Evolutionary conservation across 352 stramenopile genomes (phyloP).

Genomic region (Plasmopara halstedii): DNA sequence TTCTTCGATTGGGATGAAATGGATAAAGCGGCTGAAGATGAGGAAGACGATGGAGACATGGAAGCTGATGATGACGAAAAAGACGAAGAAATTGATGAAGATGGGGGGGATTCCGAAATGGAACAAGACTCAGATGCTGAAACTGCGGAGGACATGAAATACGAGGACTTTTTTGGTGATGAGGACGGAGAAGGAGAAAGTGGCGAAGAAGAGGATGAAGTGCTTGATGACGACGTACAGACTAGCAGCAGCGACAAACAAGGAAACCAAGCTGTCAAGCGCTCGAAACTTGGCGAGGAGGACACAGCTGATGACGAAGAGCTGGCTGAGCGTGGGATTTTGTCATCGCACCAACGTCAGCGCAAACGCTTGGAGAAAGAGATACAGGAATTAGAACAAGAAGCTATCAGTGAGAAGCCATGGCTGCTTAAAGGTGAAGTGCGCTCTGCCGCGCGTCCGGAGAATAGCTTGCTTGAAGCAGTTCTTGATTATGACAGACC

Average conservation of each 20-base stretch:
- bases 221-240: constrained; percentile 42
- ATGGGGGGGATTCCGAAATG: constrained; percentile 45
- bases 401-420: constrained; percentile 89
- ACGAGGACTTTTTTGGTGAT: constrained; percentile 58
- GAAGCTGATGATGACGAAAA: constrained; percentile 29
- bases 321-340: constrained; percentile 66
- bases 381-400: constrained; percentile 82
- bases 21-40: constrained; percentile 76
- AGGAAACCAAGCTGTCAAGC: constrained; percentile 51
- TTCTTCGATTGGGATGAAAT: constrained; percentile 88
- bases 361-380: constrained; percentile 63
- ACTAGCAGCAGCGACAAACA: constrained; percentile 39
- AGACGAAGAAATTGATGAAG: constrained; percentile 31
- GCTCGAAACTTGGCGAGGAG: constrained; percentile 44
- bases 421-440: constrained; percentile 92
- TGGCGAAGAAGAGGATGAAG: constrained; percentile 37
- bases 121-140: constrained; percentile 48
- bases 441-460: constrained; percentile 71
- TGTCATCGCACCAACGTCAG: constrained; percentile 72
- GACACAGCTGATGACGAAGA: constrained; percentile 57
- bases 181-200: constrained; percentile 27
- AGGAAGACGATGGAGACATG: constrained; percentile 28
- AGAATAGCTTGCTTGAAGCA: constrained; percentile 91
- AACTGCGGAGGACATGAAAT: constrained; percentile 46
- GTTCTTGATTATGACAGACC: constrained; percentile 92